A percentile compares a stretch with the other conserved stretches of the same genome.
phyloP scores from a whole-genome alignment of 1,284 basidiomycete genomes.

The Schizophyllum amplum region DNA sequence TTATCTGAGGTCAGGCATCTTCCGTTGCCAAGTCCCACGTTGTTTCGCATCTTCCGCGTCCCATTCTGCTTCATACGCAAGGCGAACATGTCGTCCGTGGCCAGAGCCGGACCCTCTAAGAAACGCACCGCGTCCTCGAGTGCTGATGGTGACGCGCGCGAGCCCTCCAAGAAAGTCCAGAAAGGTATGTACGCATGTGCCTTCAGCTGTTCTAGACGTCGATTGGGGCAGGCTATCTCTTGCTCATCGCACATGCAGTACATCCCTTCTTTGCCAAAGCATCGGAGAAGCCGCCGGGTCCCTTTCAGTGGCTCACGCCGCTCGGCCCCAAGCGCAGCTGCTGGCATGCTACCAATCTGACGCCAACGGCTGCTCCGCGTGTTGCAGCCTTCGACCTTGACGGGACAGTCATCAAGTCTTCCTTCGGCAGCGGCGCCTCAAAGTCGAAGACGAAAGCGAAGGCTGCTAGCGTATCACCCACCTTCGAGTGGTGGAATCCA shows the following conservation, averaged over 20 bases:
- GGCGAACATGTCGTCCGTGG: not conserved
- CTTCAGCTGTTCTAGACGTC: no score
- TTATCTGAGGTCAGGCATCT: no score
- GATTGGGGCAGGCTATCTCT: no score
- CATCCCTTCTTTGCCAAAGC: slow-evolving; percentile 31
- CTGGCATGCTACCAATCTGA: slow-evolving; percentile 52
- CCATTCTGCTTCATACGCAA: no score
- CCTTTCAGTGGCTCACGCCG: slow-evolving; percentile 54
- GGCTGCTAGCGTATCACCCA: not conserved
- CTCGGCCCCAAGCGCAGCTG: slow-evolving; percentile 50
- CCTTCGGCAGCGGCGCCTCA: slow-evolving; percentile 32
- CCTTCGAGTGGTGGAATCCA: slow-evolving; percentile 65
- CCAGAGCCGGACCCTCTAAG: not conserved
- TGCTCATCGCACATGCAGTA: no score
- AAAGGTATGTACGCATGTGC: not conserved
- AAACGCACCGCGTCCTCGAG: not conserved
- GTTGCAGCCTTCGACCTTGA: slow-evolving; percentile 85
- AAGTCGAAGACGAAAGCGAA: slow-evolving; percentile 24
- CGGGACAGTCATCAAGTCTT: slow-evolving; percentile 74
- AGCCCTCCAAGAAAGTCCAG: not conserved
- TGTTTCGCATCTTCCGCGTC: no score
- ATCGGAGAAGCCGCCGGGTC: slow-evolving; percentile 8
- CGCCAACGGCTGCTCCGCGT: slow-evolving; percentile 39
- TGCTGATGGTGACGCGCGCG: not conserved
- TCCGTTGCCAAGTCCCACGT: no score